Conservation (phyloP, 2,329 filamentous ascomycete species). For the Ophiocordyceps sinensis region DNA sequence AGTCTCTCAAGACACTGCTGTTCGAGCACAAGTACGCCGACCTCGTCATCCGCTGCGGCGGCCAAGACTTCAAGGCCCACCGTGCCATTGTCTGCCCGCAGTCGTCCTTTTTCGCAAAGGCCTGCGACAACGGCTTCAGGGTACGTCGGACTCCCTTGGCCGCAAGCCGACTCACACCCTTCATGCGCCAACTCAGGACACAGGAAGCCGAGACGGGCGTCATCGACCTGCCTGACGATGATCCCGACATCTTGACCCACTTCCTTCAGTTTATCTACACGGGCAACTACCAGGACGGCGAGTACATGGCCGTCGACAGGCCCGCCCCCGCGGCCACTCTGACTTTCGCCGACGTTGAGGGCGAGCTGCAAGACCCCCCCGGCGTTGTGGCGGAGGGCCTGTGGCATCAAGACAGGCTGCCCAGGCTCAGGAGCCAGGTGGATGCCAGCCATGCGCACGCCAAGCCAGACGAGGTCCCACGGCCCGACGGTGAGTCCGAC, state of each 20-base stretch:
- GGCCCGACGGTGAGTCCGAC: too few species aligned
- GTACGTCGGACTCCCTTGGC: constrained; percentile 5
- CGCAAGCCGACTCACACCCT: not conserved
- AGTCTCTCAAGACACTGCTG: constrained; percentile 1
- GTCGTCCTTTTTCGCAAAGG: constrained; percentile 15
- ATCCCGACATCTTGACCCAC: constrained; percentile 10
- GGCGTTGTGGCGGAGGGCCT: not conserved
- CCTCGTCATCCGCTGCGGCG: constrained; percentile 16
- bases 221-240: constrained; percentile 15
- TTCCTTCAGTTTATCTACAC: constrained; percentile 18
- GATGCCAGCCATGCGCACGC: too few species aligned
- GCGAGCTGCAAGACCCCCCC: constrained; percentile 1
- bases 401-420: too few species aligned
- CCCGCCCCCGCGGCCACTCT: not conserved
- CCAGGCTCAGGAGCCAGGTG: too few species aligned
- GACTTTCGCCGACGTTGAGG: constrained; percentile 1
- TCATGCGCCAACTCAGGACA: not conserved
- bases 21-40: constrained; percentile 14
- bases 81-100: constrained; percentile 19
- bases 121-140: constrained; percentile 12
- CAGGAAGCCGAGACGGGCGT: constrained; percentile 7
- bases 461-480: too few species aligned
- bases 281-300: constrained; percentile 6
- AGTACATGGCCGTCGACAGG: not conserved
- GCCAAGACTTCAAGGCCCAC: constrained; percentile 16